Percentiles rank a stretch among this genome's conserved stretches.
phyloP scores from a whole-genome alignment of 805 yeast species.

The Monosporozyma solicola region DNA sequence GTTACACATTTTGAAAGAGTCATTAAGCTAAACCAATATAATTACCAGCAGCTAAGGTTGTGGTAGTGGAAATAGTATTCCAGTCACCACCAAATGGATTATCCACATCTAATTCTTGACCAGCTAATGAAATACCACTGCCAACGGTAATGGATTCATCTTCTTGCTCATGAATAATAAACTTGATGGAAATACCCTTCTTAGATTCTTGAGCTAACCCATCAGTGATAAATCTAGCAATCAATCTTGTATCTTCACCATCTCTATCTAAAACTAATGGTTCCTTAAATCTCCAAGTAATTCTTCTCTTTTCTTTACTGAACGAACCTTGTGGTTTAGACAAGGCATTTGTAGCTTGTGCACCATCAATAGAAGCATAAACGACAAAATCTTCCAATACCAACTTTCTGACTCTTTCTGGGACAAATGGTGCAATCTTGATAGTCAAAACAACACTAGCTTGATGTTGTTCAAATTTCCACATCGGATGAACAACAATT shows the following conservation, averaged over 20 bases:
- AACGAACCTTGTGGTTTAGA: constrained; percentile 90
- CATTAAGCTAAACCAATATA: constrained; percentile 28
- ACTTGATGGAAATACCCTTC: constrained; percentile 65
- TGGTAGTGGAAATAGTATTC: constrained; percentile 27
- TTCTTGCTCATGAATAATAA: constrained; percentile 33
- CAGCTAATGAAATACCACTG: constrained; percentile 34
- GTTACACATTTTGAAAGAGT: background rate
- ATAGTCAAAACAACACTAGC: constrained; percentile 75
- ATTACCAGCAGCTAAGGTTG: constrained; percentile 32
- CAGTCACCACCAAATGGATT: constrained; percentile 35
- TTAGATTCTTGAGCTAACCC: constrained; percentile 63
- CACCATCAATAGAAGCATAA: constrained; percentile 51
- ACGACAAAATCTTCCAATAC: constrained; percentile 33
- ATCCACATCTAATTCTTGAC: constrained; percentile 30
- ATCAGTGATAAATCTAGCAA: constrained; percentile 79
- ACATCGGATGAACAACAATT: constrained; percentile 63
- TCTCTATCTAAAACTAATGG: constrained; percentile 32
- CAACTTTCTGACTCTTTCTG: constrained; percentile 28
- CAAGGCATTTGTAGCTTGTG: constrained; percentile 62
- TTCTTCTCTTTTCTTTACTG: constrained; percentile 74
- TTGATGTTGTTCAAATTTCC: constrained; percentile 83
- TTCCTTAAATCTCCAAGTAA: constrained; percentile 68
- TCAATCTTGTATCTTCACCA: constrained; percentile 51
- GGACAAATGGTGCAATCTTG: constrained; percentile 29
- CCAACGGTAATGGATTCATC: constrained; percentile 36